A percentile compares a stretch with the other conserved stretches of the same genome.
Conservation (phyloP, 139 green algal genomes). For the Coelastrella sp. region DNA sequence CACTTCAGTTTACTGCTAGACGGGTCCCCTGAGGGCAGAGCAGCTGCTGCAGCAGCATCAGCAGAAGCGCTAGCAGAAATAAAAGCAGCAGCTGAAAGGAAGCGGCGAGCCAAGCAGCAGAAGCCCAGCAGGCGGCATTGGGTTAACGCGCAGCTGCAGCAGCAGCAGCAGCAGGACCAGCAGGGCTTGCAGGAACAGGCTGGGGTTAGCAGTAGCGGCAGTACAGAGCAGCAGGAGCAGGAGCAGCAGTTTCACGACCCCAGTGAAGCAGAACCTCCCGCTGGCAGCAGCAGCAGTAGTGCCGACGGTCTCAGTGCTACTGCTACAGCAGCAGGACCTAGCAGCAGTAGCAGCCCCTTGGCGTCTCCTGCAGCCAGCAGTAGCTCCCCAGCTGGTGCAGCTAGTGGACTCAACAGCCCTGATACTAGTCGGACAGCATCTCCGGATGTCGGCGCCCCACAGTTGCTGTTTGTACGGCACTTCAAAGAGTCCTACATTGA, state of each 20-base stretch:
- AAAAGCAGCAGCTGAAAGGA: constrained; percentile 7
- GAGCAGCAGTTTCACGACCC: neutral
- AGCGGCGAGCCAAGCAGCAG: constrained; percentile 17
- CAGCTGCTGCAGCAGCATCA: constrained; percentile 38
- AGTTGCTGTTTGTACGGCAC: constrained; percentile 74
- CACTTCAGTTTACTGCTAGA: constrained; percentile 86
- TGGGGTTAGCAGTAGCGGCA: neutral
- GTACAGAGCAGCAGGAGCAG: neutral
- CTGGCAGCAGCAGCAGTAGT: neutral
- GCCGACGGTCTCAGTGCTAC: neutral
- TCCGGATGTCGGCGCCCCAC: constrained; percentile 43
- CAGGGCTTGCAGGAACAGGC: neutral
- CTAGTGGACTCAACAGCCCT: too few species aligned
- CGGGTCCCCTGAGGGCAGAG: constrained; percentile 48
- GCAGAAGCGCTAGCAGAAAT: constrained; percentile 5
- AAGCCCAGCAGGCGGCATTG: too few species aligned
- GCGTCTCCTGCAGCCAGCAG: too few species aligned
- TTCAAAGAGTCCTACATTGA: constrained; percentile 71
- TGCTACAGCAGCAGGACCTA: constrained; percentile 1
- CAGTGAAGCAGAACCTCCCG: too few species aligned
- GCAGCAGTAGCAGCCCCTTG: neutral
- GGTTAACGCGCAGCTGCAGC: neutral
- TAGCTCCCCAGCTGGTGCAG: too few species aligned
- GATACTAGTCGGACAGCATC: too few species aligned
- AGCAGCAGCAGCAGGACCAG: constrained; percentile 30